Conservation (phyloP, 176 grass and related monocot species). For the Paspalum notatum region DNA sequence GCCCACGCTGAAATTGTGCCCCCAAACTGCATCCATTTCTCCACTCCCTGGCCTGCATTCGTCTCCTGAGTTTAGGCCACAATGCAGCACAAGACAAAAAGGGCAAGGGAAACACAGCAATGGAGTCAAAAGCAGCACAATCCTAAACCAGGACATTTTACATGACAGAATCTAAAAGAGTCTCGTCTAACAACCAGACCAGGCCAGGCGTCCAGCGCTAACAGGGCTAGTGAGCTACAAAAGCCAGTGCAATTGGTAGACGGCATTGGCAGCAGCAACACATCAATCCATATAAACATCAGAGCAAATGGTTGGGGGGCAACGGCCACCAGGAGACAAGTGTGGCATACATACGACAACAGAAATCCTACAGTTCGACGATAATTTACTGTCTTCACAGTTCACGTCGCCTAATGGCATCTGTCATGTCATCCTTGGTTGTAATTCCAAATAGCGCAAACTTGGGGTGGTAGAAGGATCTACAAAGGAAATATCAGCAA, state of each 20-base stretch:
- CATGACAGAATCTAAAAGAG: not conserved
- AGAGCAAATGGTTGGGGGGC: not conserved
- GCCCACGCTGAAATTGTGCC: too few relatives aligned
- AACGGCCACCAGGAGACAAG: slow-evolving; percentile 14
- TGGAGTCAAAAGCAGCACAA: not conserved
- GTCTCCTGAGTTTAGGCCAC: not conserved
- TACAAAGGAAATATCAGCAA: not conserved
- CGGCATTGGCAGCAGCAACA: not conserved
- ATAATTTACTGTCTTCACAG: slow-evolving; percentile 31
- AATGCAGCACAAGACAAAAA: not conserved
- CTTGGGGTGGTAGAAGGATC: slow-evolving; percentile 14
- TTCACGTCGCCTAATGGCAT: not conserved
- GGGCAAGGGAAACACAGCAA: not conserved
- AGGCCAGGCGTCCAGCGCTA: slow-evolving; percentile 3
- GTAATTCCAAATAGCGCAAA: not conserved
- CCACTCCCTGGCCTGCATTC: not conserved
- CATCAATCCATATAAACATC: slow-evolving; percentile 31
- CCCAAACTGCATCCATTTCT: not conserved
- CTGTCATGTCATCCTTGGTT: not conserved
- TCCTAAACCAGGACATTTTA: slow-evolving; percentile 30
- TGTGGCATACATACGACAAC: not conserved
- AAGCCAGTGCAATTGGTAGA: not conserved
- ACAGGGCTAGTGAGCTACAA: not conserved
- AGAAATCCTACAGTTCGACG: not conserved
- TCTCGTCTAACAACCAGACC: slow-evolving; percentile 8